These are phyloP conservation scores for Mallotus nudiflorus DNA, from an alignment of 345 rosid species.

Conservation along the genomic window DNA sequence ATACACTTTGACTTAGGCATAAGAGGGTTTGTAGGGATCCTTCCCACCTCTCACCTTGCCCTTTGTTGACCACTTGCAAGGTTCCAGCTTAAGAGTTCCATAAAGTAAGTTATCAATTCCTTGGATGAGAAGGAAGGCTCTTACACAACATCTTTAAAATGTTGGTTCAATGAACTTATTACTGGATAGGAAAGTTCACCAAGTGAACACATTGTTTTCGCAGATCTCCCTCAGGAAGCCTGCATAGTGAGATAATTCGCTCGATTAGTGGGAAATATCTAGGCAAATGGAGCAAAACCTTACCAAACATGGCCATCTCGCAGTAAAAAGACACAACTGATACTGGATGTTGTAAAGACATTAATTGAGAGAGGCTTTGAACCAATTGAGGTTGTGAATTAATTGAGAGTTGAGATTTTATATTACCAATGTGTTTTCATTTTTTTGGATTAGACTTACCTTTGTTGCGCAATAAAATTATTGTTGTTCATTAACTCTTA, in stretches of 20 bases:
- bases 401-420: not conserved
- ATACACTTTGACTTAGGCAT: no score
- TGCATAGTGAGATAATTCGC: constrained; percentile 79
- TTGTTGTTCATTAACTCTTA: not conserved
- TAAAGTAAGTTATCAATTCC: no score
- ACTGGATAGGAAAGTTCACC: constrained; percentile 42
- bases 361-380: constrained; percentile 56
- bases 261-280: constrained; percentile 49
- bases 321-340: constrained; percentile 71
- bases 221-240: constrained; percentile 71
- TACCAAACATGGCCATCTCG: constrained; percentile 60
- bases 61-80: no score
- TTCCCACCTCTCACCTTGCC: constrained; percentile 35
- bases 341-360: constrained; percentile 65
- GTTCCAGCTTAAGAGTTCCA: constrained; percentile 66
- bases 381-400: constrained; percentile 38
- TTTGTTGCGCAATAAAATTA: not conserved
- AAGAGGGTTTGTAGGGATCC: no score
- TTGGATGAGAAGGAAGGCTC: constrained; percentile 58
- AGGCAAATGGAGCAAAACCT: constrained; percentile 54
- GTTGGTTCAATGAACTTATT: constrained; percentile 49
- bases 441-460: not conserved
- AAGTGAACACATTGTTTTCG: constrained; percentile 45
- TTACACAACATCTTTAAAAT: constrained; percentile 42
- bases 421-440: not conserved